Evolutionary conservation across 1,284 basidiomycete species (phyloP), one percentile per base, ranked within the genome.

Genomic region (Lignosus rhinocerotis): DNA sequence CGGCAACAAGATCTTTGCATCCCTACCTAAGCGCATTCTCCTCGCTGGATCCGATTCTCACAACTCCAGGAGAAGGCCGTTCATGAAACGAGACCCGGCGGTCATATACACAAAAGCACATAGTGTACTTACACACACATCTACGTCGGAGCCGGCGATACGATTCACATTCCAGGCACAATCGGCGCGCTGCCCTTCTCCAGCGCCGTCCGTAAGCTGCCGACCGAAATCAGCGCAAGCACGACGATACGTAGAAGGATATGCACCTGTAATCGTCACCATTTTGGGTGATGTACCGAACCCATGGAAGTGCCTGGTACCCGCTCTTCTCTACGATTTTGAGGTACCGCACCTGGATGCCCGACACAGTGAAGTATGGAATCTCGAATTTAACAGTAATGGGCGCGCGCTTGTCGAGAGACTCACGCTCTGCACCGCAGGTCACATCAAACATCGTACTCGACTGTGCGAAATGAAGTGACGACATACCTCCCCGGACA

Each of bases 291-390:
- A 97, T 96, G 74, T 96, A 96, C 61, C 92, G 78, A 58, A 94
- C 93, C 92, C 92, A 94, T 3, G 92, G 94, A 58, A 96, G 75
- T 0, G 94, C 94, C 74, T 97, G 93, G 73, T 96, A 97, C 17
- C 95, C 96, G 58, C 92, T 95, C 82, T 99, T 98, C 75, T 99
- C 97, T 1, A 98, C 95, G 55, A 99, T 96, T 77, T 99, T 99
- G 65, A 94, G 80, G 72, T 98, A 98, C 53, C 96, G 84, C 16
- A 98, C 96, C 75, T 97, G 94, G 60, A 98, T 97, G 9, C 97
- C 96, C 0, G 94, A 97, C 1, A 95, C 91, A 0, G 96, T 98
- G 72, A 98, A 98, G 78, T 97, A 98, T 1, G 96, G 96, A 45
- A 99, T 98, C 78, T 99, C 96, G 66, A 96, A 99, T 75, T 94